Conservation (phyloP, 2,329 filamentous ascomycete species). For the Trichophyton schoenleinii region DNA sequence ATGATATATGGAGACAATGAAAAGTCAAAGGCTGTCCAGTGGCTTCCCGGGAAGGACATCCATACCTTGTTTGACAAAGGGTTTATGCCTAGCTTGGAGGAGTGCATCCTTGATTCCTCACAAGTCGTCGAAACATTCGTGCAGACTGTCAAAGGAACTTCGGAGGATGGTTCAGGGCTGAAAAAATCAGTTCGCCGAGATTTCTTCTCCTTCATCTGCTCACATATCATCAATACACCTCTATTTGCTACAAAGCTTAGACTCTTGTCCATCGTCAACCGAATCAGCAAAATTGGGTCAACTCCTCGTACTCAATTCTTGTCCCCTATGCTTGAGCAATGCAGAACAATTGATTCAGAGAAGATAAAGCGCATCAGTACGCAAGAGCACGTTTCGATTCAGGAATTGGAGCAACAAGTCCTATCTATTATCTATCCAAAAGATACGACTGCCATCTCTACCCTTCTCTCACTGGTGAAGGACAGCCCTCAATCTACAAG, state of each 20-base stretch:
- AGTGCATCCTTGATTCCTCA: conserved; percentile 66
- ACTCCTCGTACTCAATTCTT: conserved; percentile 60
- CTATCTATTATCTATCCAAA: conserved; percentile 43
- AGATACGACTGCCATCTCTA: conserved; percentile 45
- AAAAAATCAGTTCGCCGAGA: conserved; percentile 52
- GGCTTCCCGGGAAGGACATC: conserved; percentile 47
- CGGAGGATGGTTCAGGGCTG: conserved; percentile 35
- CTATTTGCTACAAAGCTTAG: conserved; percentile 55
- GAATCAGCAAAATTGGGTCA: conserved; percentile 59
- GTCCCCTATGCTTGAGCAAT: conserved; percentile 60
- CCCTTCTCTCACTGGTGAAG: conserved; percentile 41
- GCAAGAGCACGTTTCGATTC: conserved; percentile 36
- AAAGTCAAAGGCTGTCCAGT: conserved; percentile 37
- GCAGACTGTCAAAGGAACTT: conserved; percentile 43
- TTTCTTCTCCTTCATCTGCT: conserved; percentile 59
- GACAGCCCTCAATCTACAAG: conserved; percentile 34
- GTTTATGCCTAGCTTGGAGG: conserved; percentile 66
- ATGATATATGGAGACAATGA: conserved; percentile 51
- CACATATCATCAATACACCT: conserved; percentile 58
- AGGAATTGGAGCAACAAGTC: conserved; percentile 42
- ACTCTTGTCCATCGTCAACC: conserved; percentile 59
- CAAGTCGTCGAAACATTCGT: conserved; percentile 56
- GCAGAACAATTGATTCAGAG: conserved; percentile 46
- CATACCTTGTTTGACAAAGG: conserved; percentile 52
- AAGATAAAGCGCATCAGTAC: conserved; percentile 41